Conservation (phyloP, 176 grass and related monocot species). For the Neostapfia colusana region DNA sequence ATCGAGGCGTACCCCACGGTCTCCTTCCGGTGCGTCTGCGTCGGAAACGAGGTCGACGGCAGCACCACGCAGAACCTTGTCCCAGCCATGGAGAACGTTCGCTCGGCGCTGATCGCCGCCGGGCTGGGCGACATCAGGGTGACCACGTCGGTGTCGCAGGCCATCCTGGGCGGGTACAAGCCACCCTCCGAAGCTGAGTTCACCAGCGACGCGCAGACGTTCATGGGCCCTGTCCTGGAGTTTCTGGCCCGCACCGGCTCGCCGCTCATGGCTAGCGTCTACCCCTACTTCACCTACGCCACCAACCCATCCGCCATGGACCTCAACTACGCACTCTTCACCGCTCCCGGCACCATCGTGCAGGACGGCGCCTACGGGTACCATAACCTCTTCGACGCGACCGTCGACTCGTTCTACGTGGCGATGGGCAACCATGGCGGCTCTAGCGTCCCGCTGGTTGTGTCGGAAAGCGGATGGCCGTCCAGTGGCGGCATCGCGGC, state of each 20-base stretch:
- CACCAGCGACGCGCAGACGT: constrained; percentile 6
- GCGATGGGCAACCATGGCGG: constrained; percentile 41
- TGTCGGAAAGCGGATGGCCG: constrained; percentile 70
- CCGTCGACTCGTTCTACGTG: constrained; percentile 51
- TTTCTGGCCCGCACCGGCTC: constrained; percentile 42
- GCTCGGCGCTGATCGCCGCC: constrained; percentile 27
- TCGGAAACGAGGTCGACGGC: constrained; percentile 50
- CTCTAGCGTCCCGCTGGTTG: constrained; percentile 39
- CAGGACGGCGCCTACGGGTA: constrained; percentile 37
- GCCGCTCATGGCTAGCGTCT: constrained; percentile 49
- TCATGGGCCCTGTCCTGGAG: constrained; percentile 42
- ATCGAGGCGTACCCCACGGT: constrained; percentile 41
- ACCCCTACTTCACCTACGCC: constrained; percentile 53
- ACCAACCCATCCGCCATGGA: not conserved
- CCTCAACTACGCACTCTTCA: constrained; percentile 62
- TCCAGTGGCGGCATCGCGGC: constrained; percentile 36
- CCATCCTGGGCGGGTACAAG: constrained; percentile 35
- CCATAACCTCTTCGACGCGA: constrained; percentile 57
- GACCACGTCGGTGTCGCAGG: constrained; percentile 51
- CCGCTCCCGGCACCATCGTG: constrained; percentile 2
- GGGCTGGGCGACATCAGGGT: constrained; percentile 46
- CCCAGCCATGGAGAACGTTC: constrained; percentile 61
- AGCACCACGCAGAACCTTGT: constrained; percentile 30
- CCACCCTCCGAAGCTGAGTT: constrained; percentile 57
- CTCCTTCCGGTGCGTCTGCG: constrained; percentile 40